Percentiles rank a stretch among this genome's conserved stretches.
These are phyloP conservation scores for Malus hybrid DNA, from an alignment of 331 rosid species.

Conservation along the genomic window DNA sequence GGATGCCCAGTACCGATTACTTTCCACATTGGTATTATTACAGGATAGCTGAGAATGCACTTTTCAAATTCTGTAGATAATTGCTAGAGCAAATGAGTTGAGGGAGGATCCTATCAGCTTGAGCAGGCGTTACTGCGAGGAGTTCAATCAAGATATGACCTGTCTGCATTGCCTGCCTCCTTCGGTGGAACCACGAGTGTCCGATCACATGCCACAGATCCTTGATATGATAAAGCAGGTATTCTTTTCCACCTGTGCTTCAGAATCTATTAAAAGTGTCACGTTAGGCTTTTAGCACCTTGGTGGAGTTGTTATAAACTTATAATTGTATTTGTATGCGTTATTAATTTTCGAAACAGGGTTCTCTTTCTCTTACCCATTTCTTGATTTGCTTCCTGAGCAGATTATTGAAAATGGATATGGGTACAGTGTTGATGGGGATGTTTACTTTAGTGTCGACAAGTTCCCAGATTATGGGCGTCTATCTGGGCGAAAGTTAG, in stretches of 20 bases:
- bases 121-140: constrained; percentile 78
- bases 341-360: too few relatives aligned
- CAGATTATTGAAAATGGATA: constrained; percentile 89
- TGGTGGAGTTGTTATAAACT: background rate
- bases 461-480: constrained; percentile 81
- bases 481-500: constrained; percentile 72
- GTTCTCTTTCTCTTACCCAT: background rate
- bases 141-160: constrained; percentile 70
- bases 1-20: constrained; percentile 44
- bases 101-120: constrained; percentile 84
- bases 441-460: constrained; percentile 76
- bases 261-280: background rate
- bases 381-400: constrained; percentile 24
- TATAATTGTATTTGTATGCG: background rate
- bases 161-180: constrained; percentile 74
- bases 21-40: constrained; percentile 65
- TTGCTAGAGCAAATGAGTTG: constrained; percentile 75
- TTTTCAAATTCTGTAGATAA: constrained; percentile 97
- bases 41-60: constrained; percentile 94
- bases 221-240: constrained; percentile 85
- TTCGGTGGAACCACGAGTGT: constrained; percentile 83
- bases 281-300: background rate
- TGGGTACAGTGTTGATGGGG: constrained; percentile 83
- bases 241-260: background rate
- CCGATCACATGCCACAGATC: constrained; percentile 88